A percentile compares a stretch with the other conserved stretches of the same genome.
Conservation (phyloP, 306 rosid genomes). For the Lagenaria siceraria region DNA sequence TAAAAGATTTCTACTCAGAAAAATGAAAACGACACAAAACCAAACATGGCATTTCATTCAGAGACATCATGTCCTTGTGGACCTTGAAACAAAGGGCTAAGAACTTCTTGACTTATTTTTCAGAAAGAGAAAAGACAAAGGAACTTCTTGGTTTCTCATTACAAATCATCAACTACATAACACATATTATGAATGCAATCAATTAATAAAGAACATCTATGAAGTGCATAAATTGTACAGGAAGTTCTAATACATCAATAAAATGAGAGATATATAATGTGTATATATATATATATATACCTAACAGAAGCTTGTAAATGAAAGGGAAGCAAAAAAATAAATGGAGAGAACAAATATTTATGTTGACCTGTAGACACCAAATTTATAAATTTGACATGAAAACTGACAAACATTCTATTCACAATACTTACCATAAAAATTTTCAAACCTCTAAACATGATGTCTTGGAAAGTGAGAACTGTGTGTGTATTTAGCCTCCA, state of each 20-base stretch:
- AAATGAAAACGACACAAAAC: not conserved
- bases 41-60: not conserved
- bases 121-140: not conserved
- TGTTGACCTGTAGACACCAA: not conserved
- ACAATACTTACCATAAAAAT: constrained; percentile 5
- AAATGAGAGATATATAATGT: not conserved
- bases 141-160: not conserved
- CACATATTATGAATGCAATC: not conserved
- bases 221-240: not conserved
- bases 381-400: not conserved
- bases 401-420: constrained; percentile 6
- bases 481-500: constrained; percentile 24
- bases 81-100: not conserved
- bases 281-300: not conserved
- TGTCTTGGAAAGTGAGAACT: not conserved
- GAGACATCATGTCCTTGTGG: not conserved
- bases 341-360: constrained; percentile 4
- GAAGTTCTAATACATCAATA: not conserved
- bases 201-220: not conserved
- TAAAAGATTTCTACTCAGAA: not conserved
- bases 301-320: not conserved
- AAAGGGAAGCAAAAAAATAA: not conserved
- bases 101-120: not conserved
- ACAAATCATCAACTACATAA: not conserved
- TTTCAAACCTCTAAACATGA: not conserved